Evolutionary conservation across 2,329 filamentous ascomycete species (phyloP).

Genomic region (Tolypocladium sp.): DNA sequence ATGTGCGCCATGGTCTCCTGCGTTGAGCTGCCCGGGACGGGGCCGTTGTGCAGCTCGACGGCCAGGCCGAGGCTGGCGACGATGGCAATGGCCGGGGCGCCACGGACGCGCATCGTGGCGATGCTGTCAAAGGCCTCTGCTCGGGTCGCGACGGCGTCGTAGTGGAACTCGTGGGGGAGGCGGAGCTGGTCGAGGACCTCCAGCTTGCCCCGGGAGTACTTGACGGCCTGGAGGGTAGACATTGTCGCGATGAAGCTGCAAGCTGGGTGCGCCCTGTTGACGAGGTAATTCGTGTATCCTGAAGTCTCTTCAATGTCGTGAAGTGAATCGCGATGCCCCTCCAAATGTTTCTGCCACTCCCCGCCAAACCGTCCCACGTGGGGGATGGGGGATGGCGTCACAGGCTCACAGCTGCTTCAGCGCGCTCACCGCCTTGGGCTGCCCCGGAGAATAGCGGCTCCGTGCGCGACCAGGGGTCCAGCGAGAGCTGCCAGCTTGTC

Average conservation of each 20-base stretch:
- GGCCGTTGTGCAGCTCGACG: slow-evolving; percentile 63
- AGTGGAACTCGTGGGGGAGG: slow-evolving; percentile 71
- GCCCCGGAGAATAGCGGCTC: neutral
- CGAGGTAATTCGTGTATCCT: neutral
- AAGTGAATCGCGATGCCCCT: neutral
- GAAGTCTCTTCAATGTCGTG: neutral
- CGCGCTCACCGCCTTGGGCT: neutral
- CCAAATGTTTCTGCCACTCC: neutral
- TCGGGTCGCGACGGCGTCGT: slow-evolving; percentile 60
- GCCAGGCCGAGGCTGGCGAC: slow-evolving; percentile 87
- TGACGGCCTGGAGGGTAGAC: slow-evolving; percentile 66
- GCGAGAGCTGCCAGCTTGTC: neutral
- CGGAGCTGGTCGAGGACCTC: slow-evolving; percentile 78
- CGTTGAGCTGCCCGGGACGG: slow-evolving; percentile 30
- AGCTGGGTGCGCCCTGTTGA: neutral
- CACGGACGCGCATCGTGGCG: slow-evolving; percentile 68
- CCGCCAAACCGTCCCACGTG: neutral
- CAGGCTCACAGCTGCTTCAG: neutral
- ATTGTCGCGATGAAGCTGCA: neutral
- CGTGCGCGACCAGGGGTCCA: neutral
- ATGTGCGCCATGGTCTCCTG: slow-evolving; percentile 63
- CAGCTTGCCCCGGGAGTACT: slow-evolving; percentile 62
- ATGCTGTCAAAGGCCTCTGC: slow-evolving; percentile 78
- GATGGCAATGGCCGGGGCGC: slow-evolving; percentile 90
- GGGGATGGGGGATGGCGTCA: neutral